Evolutionary conservation across 2,329 filamentous ascomycete species (phyloP), one percentile per base, ranked within the genome.

Genomic region (Pseudogymnoascus sp.): DNA sequence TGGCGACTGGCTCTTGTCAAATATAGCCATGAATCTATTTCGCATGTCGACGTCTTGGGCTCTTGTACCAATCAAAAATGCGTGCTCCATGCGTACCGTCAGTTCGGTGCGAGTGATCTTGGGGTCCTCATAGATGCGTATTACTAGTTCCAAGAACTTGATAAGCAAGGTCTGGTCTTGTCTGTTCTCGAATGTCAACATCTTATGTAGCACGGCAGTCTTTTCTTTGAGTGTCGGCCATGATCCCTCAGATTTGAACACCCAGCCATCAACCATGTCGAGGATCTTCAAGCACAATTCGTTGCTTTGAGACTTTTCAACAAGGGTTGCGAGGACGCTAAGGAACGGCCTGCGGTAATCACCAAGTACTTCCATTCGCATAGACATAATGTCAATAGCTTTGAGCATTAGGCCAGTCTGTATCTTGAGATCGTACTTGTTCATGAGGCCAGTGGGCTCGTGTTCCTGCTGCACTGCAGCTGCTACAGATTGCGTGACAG

Each of bases 221-320:
- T 99, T 99, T 77, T 99, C 96, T 75, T 99, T 99, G 1, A 99
- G 82, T 0, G 95, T 99, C 0, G 95, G 95, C 83, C 95, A 97
- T 1, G 92, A 95, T 67, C 96, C 95, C 64, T 91, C 93, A 0
- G 91, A 95, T 68, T 91, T 86, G 79, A 99, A 99, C 5, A 99
- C 90, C 96, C 96, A 99, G 33, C 83, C 84, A 73, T 98, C 93
- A 3, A 97, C 93, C 84, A 99, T 93, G 60, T 89, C 86, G 28
- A 99, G 79, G 62, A 99, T 93, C 78, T 96, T 96, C 71, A 91
- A 89, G 75, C 95, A 98, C 6, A 99, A 83, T 19, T 86, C 83
- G 64, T 89, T 89, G 72, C 93, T 95, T 75, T 90, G 84, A 0
- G 95, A 98, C 72, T 96, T 95, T 75, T 99, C 95, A 2, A 99